Conservation (phyloP, 1,284 basidiomycete genomes). For the Ceratobasidium theobromae region DNA sequence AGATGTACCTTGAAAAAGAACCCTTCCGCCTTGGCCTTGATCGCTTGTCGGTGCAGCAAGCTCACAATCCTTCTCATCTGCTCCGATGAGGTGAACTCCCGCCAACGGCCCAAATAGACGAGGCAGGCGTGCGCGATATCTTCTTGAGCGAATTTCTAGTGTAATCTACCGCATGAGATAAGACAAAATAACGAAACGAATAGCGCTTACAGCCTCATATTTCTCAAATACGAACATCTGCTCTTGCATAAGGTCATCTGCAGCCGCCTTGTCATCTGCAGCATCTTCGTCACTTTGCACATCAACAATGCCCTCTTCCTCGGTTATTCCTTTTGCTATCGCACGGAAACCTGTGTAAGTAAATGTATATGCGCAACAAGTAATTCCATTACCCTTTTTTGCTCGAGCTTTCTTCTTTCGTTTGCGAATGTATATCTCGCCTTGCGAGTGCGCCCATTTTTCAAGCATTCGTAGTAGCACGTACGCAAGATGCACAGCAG, state of each 20-base stretch:
- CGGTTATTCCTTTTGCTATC: constrained; percentile 48
- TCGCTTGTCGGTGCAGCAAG: constrained; percentile 84
- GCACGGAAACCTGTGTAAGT: background rate
- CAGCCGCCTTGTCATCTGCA: constrained; percentile 52
- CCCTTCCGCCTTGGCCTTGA: constrained; percentile 86
- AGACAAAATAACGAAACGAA: background rate
- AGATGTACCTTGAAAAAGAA: constrained; percentile 83
- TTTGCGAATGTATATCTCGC: constrained; percentile 76
- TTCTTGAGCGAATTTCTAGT: constrained; percentile 79
- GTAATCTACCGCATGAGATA: background rate
- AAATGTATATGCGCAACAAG: background rate
- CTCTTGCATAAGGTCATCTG: constrained; percentile 70
- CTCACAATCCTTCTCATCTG: constrained; percentile 84
- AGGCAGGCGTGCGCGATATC: constrained; percentile 81
- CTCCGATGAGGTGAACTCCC: constrained; percentile 75
- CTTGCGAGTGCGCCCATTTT: constrained; percentile 73
- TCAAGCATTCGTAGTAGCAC: constrained; percentile 84
- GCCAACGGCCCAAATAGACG: constrained; percentile 76
- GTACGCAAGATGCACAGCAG: constrained; percentile 79
- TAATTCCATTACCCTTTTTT: constrained; percentile 42
- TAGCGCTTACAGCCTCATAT: constrained; percentile 72
- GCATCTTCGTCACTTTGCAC: constrained; percentile 40
- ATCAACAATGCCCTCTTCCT: constrained; percentile 56
- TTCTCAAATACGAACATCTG: constrained; percentile 87
- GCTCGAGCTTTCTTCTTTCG: constrained; percentile 57